Evolutionary conservation across 176 grass and related monocot species (phyloP), one percentile per base, ranked within the genome.

Genomic region (Puccinellia tenuiflora): DNA sequence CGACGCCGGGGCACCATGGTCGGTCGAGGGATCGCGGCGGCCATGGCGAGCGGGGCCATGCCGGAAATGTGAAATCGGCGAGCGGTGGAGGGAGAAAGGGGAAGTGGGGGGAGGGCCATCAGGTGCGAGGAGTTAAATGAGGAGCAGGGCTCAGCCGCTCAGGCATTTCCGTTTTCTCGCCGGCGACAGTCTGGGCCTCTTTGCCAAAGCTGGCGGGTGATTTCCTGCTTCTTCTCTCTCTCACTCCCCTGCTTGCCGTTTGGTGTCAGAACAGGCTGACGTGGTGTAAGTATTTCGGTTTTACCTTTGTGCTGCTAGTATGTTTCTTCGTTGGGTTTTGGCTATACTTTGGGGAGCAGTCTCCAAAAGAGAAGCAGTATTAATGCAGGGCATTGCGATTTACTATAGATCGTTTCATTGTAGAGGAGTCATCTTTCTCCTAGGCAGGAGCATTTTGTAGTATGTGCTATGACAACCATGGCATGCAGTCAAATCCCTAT

Each of bases 21-120:
- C 69, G 21, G 40, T 3, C 5, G 68, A 56, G 54, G 47, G 21
- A 75, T 83, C 70, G 5, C 39, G 10, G 66, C 81, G n/a, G 11
- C 55, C 9, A 33, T 5, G 4, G 62, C 20, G 15, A 14, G 47
- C n/a, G 14, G 40, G 59, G 46, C 62, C 56, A 34, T 40, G 64
- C 71, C 39, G 40, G 6, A 85, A 72, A 37, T 50, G 53, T 35
- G 65, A 71, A 10, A 48, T 59, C 84, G 16, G 26, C 2, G 14
- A 48, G 64, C 75, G 51, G 75, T 85, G 83, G 83, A 35, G 62
- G 50, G 14, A 0, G 48, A 85, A 78, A 78, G 62, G 13, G n/a
- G n/a, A n/a, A n/a, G n/a, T n/a, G n/a, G n/a, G 21, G 1, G 28
- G 28, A 34, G 10, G 52, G 24, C 46, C 10, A 33, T 57, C 75